phyloP scores from a whole-genome alignment of 1,284 basidiomycete species.

The Rhodotorula sp. region DNA sequence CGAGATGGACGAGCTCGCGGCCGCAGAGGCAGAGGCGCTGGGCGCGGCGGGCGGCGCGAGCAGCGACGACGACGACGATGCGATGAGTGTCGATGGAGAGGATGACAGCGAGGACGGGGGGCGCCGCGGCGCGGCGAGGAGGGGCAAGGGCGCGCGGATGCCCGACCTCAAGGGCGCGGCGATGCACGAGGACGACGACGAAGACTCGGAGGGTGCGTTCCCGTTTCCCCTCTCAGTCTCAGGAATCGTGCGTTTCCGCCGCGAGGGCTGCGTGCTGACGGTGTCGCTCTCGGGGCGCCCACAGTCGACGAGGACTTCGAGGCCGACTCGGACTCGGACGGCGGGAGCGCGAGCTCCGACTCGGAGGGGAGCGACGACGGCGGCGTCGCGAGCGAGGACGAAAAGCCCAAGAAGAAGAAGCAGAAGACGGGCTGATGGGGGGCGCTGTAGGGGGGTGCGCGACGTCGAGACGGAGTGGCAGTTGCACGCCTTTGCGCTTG shows the following conservation, averaged over 20 bases:
- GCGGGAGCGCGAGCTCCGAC: slow-evolving; percentile 76
- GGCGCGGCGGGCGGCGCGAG: slow-evolving; percentile 63
- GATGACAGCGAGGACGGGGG: slow-evolving; percentile 18
- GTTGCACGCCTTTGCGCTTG: background rate
- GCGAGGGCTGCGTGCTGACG: background rate
- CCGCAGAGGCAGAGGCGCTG: slow-evolving; percentile 69
- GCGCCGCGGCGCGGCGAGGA: background rate
- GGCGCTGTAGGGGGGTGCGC: background rate
- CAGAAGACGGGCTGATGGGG: slow-evolving; percentile 41
- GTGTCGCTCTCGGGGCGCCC: slow-evolving; percentile 8
- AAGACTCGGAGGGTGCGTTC: slow-evolving; percentile 47
- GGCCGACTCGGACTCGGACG: slow-evolving; percentile 67
- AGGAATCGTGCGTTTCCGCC: too few species aligned
- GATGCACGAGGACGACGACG: slow-evolving; percentile 36
- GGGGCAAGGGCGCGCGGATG: background rate
- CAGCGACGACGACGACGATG: slow-evolving; percentile 64
- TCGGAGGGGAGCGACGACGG: slow-evolving; percentile 65
- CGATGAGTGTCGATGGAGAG: slow-evolving; percentile 51
- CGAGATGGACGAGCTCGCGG: slow-evolving; percentile 86
- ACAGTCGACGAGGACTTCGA: slow-evolving; percentile 82
- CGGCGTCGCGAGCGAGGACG: slow-evolving; percentile 67
- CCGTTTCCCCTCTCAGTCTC: background rate
- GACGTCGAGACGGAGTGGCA: too few species aligned
- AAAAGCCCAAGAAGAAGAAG: slow-evolving; percentile 55
- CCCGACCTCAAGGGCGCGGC: slow-evolving; percentile 31